phyloP scores from a whole-genome alignment of 305 asterid genomes.

The Ajuga reptans region DNA sequence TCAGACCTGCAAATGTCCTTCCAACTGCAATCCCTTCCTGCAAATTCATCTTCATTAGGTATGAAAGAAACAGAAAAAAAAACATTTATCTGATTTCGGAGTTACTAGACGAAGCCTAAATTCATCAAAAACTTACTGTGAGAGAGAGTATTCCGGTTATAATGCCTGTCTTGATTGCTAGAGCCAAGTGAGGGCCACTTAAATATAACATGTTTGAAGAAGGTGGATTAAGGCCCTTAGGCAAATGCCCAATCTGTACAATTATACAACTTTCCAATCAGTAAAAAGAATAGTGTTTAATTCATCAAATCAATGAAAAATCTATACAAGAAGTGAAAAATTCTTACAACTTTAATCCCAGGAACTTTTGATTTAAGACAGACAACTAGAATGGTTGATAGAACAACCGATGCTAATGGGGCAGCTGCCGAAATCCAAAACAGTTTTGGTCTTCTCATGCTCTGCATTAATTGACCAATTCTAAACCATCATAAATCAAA shows the following conservation, averaged over 20 bases:
- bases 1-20: slow-evolving; percentile 70
- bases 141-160: slow-evolving; percentile 81
- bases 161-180: slow-evolving; percentile 73
- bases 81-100: background rate
- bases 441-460: slow-evolving; percentile 59
- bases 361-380: slow-evolving; percentile 53
- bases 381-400: slow-evolving; percentile 61
- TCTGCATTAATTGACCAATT: slow-evolving; percentile 38
- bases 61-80: background rate
- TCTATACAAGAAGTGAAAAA: background rate
- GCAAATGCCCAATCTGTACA: slow-evolving; percentile 73
- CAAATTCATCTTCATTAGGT: background rate
- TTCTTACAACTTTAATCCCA: slow-evolving; percentile 57
- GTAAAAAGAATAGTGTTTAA: background rate
- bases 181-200: slow-evolving; percentile 45
- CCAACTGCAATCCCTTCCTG: slow-evolving; percentile 98
- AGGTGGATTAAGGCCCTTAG: slow-evolving; percentile 84
- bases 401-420: slow-evolving; percentile 71
- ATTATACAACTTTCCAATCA: background rate
- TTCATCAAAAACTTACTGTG: slow-evolving; percentile 48
- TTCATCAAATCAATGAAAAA: background rate
- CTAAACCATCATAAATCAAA: background rate
- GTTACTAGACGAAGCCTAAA: background rate
- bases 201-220: slow-evolving; percentile 64
- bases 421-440: slow-evolving; percentile 92